These are phyloP conservation scores for Trapa bicornis DNA, from an alignment of 345 rosid species.

Conservation along the genomic window DNA sequence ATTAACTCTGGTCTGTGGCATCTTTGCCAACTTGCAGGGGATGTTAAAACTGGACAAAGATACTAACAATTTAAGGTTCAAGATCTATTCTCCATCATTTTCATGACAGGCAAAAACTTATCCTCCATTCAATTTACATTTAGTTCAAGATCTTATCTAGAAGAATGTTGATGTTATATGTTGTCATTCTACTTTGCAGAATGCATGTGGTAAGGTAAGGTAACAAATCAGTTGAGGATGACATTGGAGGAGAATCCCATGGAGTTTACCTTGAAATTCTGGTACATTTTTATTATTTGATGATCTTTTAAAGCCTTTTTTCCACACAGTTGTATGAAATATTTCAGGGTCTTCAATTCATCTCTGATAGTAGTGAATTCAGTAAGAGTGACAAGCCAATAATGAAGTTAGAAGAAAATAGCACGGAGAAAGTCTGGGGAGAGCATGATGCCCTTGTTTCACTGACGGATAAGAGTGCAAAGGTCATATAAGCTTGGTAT, in stretches of 20 bases:
- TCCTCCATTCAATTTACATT: slow-evolving; percentile 1
- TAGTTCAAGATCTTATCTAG: slow-evolving; percentile 2
- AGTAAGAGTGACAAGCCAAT: no score
- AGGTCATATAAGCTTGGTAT: slow-evolving; percentile 58
- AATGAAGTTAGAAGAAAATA: slow-evolving; percentile 14
- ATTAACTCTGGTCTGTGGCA: slow-evolving; percentile 67
- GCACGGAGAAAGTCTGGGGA: slow-evolving; percentile 12
- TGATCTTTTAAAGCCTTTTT: no score
- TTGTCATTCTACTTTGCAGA: slow-evolving; percentile 22
- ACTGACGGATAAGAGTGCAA: slow-evolving; percentile 41
- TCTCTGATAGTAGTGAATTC: no score
- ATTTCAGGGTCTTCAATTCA: no score
- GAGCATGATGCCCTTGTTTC: slow-evolving; percentile 18
- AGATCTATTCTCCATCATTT: not conserved
- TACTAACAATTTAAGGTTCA: slow-evolving; percentile 41
- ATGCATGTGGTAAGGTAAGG: slow-evolving; percentile 36
- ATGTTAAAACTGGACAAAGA: slow-evolving; percentile 47
- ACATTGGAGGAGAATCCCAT: slow-evolving; percentile 29
- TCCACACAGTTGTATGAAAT: no score
- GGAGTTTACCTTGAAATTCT: slow-evolving; percentile 22
- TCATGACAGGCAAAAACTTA: slow-evolving; percentile 32
- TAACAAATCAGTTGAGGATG: slow-evolving; percentile 30
- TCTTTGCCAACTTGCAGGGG: slow-evolving; percentile 55
- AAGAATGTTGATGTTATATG: not conserved
- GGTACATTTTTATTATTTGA: no score